Base-by-base conservation (phyloP, 2,329 filamentous ascomycete genomes). In the Penicillium nordicum region DNA sequence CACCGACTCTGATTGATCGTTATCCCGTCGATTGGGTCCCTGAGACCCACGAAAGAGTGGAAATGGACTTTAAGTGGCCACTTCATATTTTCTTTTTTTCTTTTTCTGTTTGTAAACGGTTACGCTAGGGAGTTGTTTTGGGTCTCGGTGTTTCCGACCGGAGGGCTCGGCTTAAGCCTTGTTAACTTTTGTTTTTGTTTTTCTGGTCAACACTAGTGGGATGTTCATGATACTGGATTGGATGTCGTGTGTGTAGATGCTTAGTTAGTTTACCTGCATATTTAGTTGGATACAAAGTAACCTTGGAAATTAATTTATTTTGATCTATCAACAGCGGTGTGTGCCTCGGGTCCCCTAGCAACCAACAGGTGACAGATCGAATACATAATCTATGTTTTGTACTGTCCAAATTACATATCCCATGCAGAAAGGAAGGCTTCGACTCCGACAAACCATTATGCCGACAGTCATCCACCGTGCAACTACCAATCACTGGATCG, bases 51-150 rank as follows among this genome's bases (percentile, higher is more conserved):
- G 11, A 1, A 14, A 10, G 0, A 48, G 51, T 57, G 53, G 52
- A 21, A 0, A 3, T 42, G 29, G 38, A 36, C 49, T 51, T 44
- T 51, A 36, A 51, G 40, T 51, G 49, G 49, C n/a, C 27, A 8
- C 38, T 44, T 32, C 16, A 27, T 44, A 25, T 46, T 32, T 34
- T 27, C 7, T 27, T 40, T 44, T 50, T 44, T 51, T 30, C 36
- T 52, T 49, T 42, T 53, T 45, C 29, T 41, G 18, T 57, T 50
- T 47, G 34, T 48, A 58, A 65, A 65, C 60, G 23, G 64, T 51
- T 53, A 56, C 63, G 62, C 62, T 65, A 65, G 62, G 60, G 57
- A 62, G 58, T 54, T 60, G 59, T 53, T 64, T 61, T 62, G 55
- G 61, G 54, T 59, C 49, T 59, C 62, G 60, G 60, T 63, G 62